Evolutionary conservation across 163 green algal species (phyloP).

Genomic region (Scenedesmus sp.): DNA sequence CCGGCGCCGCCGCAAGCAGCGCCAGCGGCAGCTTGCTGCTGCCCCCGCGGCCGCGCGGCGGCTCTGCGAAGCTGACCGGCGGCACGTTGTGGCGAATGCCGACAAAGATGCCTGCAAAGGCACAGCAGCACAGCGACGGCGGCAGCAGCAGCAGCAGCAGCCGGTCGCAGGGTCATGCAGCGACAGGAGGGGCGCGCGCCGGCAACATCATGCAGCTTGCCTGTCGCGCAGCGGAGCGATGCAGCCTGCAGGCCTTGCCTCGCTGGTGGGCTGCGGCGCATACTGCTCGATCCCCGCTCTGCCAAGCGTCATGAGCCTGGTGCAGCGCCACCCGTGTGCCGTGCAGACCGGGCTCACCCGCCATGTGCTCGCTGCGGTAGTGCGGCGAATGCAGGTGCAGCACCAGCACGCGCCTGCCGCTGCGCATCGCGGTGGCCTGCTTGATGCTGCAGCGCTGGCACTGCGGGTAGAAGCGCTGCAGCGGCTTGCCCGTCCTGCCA

Average conservation of each 20-base stretch:
- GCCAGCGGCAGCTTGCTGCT: constrained; percentile 5
- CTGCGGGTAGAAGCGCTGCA: constrained; percentile 85
- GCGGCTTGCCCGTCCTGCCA: background rate
- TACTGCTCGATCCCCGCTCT: no score
- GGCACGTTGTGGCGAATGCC: constrained; percentile 49
- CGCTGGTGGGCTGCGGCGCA: no score
- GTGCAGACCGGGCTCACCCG: constrained; percentile 2
- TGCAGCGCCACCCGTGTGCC: background rate
- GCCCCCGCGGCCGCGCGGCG: background rate
- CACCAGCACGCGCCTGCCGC: constrained; percentile 52
- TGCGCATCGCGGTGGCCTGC: constrained; percentile 78
- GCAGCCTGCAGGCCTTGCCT: no score
- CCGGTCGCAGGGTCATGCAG: background rate
- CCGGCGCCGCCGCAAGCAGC: constrained; percentile 17
- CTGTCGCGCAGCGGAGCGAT: no score
- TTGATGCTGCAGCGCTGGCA: constrained; percentile 76
- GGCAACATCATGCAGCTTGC: background rate
- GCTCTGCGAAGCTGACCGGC: background rate
- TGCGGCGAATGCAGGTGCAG: constrained; percentile 46
- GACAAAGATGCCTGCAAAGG: constrained; percentile 47
- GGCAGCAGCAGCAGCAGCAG: background rate
- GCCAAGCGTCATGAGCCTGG: background rate
- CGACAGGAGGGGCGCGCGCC: background rate
- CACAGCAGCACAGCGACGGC: background rate
- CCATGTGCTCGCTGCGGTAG: constrained; percentile 40